Base-by-base conservation (phyloP, 139 green algal species). In the Coelastrella sp. region DNA sequence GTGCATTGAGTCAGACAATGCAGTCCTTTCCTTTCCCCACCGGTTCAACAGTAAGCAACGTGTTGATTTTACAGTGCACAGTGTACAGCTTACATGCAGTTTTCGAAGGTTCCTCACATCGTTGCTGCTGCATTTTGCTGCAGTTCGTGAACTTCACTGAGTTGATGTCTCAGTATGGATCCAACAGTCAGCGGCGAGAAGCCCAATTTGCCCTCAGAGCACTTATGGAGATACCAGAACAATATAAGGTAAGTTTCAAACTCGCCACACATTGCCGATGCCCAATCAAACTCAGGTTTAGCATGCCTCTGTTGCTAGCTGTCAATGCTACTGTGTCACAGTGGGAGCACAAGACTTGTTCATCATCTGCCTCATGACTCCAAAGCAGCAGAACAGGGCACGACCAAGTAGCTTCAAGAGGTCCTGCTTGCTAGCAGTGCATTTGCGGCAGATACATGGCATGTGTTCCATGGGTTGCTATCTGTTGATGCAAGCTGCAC, bases 71-170 rank as follows among this genome's bases (percentile, higher is more conserved):
- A n/a, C 61, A 68, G 61, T 10, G 61, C 6, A 7, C 13, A 83
- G 7, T 64, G 56, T 7, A 11, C 77, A 32, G 11, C 54, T 68
- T 5, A 60, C 56, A 22, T 7, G 77, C 59, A 22, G 54, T 64
- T 60, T 32, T 83, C 56, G 60, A n/a, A 58, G 17, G n/a, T 17
- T 73, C 19, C 17, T 59, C 22, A 47, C 20, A 11, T 5, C 58
- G 80, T 11, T 61, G 61, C 16, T 79, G n/a, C 47, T 76, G 61
- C 6, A 20, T 85, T 59, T 76, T 74, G 20, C 54, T 92, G 77
- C 90, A 97, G 95, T 98, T 98, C 92, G 95, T 96, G 58, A 94
- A 97, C 84, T 97, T 97, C 89, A 95, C 93, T n/a, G 87, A 95
- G 6, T 22, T 97, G 0, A 61, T 74, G n/a, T 64, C 65, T 0